These are phyloP conservation scores for Phytopythium montanum DNA, from an alignment of 352 stramenopile genomes.

Conservation along the genomic window DNA sequence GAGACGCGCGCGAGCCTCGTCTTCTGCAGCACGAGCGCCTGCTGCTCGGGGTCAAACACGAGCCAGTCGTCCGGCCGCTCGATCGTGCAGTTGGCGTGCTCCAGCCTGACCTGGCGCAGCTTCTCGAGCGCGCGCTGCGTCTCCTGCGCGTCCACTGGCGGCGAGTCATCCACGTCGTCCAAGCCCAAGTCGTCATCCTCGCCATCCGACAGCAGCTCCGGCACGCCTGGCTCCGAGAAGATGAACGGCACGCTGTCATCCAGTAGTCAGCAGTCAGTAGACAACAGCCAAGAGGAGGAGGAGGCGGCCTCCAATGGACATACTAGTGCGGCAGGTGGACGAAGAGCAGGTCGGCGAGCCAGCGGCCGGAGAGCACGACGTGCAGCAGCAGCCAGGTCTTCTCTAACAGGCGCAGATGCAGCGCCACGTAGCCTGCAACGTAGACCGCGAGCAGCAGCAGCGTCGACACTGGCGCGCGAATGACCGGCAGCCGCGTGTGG, in stretches of 20 bases:
- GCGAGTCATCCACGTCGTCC: constrained; percentile 17
- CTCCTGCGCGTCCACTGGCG: constrained; percentile 26
- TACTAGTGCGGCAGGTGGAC: constrained; percentile 53
- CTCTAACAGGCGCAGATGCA: constrained; percentile 38
- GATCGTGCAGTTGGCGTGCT: constrained; percentile 49
- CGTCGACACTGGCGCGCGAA: constrained; percentile 36
- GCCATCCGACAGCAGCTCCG: constrained; percentile 60
- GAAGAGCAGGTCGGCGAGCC: constrained; percentile 48
- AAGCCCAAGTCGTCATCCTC: constrained; percentile 18
- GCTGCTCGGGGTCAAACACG: constrained; percentile 64
- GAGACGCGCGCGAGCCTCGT: constrained; percentile 10
- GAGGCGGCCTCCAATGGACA: constrained; percentile 9
- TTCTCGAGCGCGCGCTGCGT: constrained; percentile 45
- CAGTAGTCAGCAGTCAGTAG: too few relatives aligned
- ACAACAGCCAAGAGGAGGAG: too few relatives aligned
- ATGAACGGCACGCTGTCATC: constrained; percentile 51
- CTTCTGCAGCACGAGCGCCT: constrained; percentile 62
- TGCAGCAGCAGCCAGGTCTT: constrained; percentile 38
- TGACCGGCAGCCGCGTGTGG: constrained; percentile 44
- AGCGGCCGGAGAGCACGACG: constrained; percentile 49
- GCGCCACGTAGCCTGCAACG: constrained; percentile 20
- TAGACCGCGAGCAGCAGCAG: constrained; percentile 39
- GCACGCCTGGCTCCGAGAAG: constrained; percentile 45
- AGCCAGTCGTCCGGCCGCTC: constrained; percentile 64
- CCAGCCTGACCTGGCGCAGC: constrained; percentile 58